phyloP scores from a whole-genome alignment of 306 rosid species.

The Cicer judaicum region DNA sequence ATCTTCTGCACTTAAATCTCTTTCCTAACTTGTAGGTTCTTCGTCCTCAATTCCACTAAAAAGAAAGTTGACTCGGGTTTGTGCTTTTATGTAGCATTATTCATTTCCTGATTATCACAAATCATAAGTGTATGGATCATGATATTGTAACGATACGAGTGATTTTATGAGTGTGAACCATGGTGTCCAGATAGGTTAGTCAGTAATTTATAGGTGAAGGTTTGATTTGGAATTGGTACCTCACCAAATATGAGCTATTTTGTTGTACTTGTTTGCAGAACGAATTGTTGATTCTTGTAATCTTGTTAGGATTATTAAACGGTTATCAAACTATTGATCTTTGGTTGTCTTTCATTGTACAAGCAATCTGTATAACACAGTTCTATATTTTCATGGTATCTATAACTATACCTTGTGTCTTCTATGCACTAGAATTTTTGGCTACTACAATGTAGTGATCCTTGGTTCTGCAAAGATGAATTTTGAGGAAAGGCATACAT shows the following conservation, averaged over 20 bases:
- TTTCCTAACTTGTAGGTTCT: slow-evolving; percentile 51
- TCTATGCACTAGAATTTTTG: slow-evolving; percentile 5
- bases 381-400: slow-evolving; percentile 25
- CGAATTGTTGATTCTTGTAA: background rate
- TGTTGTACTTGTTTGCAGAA: slow-evolving; percentile 36
- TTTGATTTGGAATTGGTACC: slow-evolving; percentile 41
- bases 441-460: background rate
- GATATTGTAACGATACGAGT: slow-evolving; percentile 34
- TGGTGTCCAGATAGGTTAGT: slow-evolving; percentile 39
- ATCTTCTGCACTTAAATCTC: slow-evolving; percentile 76
- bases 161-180: slow-evolving; percentile 31
- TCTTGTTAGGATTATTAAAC: background rate
- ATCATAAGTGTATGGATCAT: slow-evolving; percentile 9
- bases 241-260: slow-evolving; percentile 37
- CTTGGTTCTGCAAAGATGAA: slow-evolving; percentile 5
- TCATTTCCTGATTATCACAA: slow-evolving; percentile 41
- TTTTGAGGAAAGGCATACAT: background rate
- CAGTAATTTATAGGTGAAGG: slow-evolving; percentile 31
- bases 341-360: slow-evolving; percentile 10
- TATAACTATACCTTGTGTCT: background rate
- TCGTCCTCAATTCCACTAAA: background rate
- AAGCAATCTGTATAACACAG: slow-evolving; percentile 11
- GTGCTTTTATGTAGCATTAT: slow-evolving; percentile 37
- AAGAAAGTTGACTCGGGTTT: slow-evolving; percentile 3
- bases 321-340: slow-evolving; percentile 30